A percentile compares a stretch with the other conserved stretches of the same genome.
phyloP scores from a whole-genome alignment of 345 rosid genomes.

The Acer campestre region DNA sequence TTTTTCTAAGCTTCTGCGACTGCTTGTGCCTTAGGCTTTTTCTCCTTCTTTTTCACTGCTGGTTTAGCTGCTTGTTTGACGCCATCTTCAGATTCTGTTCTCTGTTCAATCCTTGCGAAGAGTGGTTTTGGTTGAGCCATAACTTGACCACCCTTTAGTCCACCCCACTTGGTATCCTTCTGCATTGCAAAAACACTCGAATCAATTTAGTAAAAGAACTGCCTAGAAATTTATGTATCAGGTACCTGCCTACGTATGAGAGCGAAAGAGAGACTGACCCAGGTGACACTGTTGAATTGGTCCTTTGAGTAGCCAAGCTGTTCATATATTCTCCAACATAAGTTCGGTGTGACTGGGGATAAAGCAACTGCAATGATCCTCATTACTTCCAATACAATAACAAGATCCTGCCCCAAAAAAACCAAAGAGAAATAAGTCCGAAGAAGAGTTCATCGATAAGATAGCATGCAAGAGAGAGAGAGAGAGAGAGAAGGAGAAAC shows the following conservation, averaged over 20 bases:
- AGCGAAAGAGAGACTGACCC: slow-evolving; percentile 50
- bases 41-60: slow-evolving; percentile 43
- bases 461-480: background rate
- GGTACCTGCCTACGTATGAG: background rate
- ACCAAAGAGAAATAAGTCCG: slow-evolving; percentile 11
- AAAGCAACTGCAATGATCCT: slow-evolving; percentile 81
- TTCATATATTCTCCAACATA: slow-evolving; percentile 67
- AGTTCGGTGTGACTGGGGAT: slow-evolving; percentile 73
- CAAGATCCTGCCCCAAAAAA: slow-evolving; percentile 63
- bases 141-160: slow-evolving; percentile 76
- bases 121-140: slow-evolving; percentile 88
- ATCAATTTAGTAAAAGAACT: background rate
- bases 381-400: slow-evolving; percentile 81
- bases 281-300: slow-evolving; percentile 49
- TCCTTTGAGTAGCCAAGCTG: slow-evolving; percentile 84
- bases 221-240: background rate
- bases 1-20: slow-evolving; percentile 46
- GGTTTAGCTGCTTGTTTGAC: slow-evolving; percentile 32
- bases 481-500: slow-evolving; percentile 29
- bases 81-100: slow-evolving; percentile 36
- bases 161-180: slow-evolving; percentile 89
- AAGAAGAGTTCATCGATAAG: background rate
- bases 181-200: slow-evolving; percentile 26
- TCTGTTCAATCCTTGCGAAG: slow-evolving; percentile 72
- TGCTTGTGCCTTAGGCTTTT: slow-evolving; percentile 42